Evolutionary conservation across 495 filamentous ascomycete genomes (phyloP).

Genomic region (Mycothermus thermophilus): DNA sequence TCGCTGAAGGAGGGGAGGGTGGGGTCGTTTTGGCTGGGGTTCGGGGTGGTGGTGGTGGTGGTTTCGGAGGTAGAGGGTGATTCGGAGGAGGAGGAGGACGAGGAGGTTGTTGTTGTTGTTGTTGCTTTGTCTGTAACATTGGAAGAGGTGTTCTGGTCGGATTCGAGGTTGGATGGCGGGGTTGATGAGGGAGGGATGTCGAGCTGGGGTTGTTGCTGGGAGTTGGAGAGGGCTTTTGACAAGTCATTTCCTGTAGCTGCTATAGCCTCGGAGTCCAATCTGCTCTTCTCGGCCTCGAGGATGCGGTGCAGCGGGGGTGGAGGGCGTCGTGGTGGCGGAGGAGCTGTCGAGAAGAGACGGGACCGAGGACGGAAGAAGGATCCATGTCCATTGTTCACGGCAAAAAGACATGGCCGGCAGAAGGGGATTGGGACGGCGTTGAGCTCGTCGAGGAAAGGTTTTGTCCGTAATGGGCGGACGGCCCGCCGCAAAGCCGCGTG

Average conservation of each 20-base stretch:
- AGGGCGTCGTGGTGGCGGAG: constrained; percentile 5
- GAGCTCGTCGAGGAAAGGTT: constrained; percentile 10
- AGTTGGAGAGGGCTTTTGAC: neutral
- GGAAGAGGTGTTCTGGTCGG: neutral
- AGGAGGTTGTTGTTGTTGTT: neutral
- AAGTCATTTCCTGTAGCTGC: neutral
- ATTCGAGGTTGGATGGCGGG: neutral
- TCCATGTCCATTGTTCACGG: neutral
- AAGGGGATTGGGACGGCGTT: constrained; percentile 6
- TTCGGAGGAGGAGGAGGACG: neutral
- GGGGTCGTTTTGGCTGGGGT: neutral
- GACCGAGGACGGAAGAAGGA: neutral
- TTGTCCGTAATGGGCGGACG: constrained; percentile 13
- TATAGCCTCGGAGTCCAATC: neutral
- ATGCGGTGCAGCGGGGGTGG: neutral
- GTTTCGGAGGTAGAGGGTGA: constrained; percentile 1
- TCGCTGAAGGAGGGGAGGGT: constrained; percentile 71
- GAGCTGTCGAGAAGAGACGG: constrained; percentile 12
- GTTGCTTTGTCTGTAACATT: neutral
- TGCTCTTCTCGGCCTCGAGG: neutral
- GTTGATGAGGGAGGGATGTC: neutral
- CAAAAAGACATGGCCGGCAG: constrained; percentile 3
- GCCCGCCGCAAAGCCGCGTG: constrained; percentile 17
- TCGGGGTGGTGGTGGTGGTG: neutral
- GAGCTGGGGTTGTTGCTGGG: neutral